Evolutionary conservation across 495 filamentous ascomycete species (phyloP), one percentile per base, ranked within the genome.

Genomic region (Monascus purpureus): DNA sequence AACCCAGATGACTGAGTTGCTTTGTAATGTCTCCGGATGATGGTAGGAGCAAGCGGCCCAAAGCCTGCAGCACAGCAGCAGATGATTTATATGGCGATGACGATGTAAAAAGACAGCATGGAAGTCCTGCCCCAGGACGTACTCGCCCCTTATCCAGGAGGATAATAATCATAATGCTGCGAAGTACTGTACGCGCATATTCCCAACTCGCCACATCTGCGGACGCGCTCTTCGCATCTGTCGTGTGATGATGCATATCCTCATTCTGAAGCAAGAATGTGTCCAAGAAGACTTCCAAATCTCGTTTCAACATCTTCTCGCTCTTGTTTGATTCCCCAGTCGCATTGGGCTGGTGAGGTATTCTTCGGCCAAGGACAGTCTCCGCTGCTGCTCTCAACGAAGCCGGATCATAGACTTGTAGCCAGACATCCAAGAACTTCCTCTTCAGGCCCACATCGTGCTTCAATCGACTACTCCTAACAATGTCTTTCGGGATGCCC

Each of bases 151-250:
- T 68, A 38, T 81, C 76, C 23, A 81, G 49, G 8, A 80, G 59
- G 25, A 67, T 51, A 16, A 78, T 59, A 8, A 79, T 51, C 65
- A 80, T 64, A 32, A 80, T 56, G 42, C 70, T 73, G 31, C 75
- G 61, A 18, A 73, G 59, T 7, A 76, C 46, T 4, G 63, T 76
- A 13, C 68, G 65, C 35, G 63, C 63, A 57, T 74, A 73, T 15
- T 53, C 41, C 53, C 54, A 67, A 13, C 45, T 53, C 25, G 51
- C 42, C 3, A 42, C 47, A 9, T 63, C 64, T 29, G 53, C 47
- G 19, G 63, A 54, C 16, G 50, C 47, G 7, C 42, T 50, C 16
- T 47, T 37, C 3, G 25, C 11, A 14, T 36, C 36, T 15, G 19
- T 28, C 1, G 31, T 4, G 17, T 29, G 29, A 12, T 32, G 28